Conservation (phyloP, 306 rosid species). For the Hippophae rhamnoides region DNA sequence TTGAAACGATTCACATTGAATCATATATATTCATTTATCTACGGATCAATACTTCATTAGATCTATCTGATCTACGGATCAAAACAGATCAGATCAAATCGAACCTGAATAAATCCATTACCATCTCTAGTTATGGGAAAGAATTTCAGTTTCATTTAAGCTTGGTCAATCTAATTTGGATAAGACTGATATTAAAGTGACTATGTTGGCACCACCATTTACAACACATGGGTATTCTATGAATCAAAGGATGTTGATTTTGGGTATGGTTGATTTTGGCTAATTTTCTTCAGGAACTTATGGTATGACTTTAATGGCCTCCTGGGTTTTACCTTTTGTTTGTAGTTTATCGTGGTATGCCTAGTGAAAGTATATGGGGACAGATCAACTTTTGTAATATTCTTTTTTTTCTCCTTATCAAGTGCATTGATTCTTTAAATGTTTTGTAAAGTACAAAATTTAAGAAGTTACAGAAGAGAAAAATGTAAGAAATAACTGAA, state of each 20-base stretch:
- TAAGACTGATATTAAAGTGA: conserved; percentile 30
- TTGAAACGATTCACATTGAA: too few species aligned
- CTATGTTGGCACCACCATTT: conserved; percentile 67
- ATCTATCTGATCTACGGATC: too few species aligned
- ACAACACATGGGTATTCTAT: conserved; percentile 80
- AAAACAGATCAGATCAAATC: too few species aligned
- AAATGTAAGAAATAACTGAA: too few species aligned
- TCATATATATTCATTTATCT: too few species aligned
- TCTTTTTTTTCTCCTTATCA: too few species aligned
- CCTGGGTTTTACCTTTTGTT: conserved; percentile 64
- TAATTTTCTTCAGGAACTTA: background rate
- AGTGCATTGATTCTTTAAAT: too few species aligned
- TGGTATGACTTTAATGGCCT: conserved; percentile 12
- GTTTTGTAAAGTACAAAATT: too few species aligned
- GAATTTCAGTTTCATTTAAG: conserved; percentile 19
- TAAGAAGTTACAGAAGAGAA: too few species aligned
- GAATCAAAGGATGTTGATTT: conserved; percentile 56
- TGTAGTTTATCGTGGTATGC: conserved; percentile 67
- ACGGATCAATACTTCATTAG: too few species aligned
- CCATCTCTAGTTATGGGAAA: conserved; percentile 14
- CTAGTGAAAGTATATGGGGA: conserved; percentile 60
- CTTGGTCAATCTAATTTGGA: background rate
- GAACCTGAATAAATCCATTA: too few species aligned
- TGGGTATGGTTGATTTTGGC: conserved; percentile 3
- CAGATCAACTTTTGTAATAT: conserved; percentile 9